Percentiles rank a stretch among this genome's conserved stretches.
Evolutionary conservation across 2,329 filamentous ascomycete species (phyloP).

Genomic region (Pestalotiopsis sp.): DNA sequence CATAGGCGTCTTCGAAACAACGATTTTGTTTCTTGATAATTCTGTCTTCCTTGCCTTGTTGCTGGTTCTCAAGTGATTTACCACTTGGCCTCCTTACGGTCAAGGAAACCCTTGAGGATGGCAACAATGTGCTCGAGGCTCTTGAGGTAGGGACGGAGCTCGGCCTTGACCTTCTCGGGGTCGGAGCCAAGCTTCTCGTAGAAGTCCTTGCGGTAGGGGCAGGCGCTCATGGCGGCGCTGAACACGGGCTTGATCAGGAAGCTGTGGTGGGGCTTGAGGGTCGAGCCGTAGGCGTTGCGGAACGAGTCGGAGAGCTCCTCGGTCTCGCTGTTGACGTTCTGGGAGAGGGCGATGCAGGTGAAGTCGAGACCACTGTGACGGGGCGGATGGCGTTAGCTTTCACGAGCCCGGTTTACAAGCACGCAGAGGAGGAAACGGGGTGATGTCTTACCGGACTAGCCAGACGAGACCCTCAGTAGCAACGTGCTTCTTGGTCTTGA

Average conservation of each 20-base stretch:
- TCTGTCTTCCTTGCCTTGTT: not conserved
- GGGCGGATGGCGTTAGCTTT: not conserved
- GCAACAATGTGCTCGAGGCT: conserved; percentile 76
- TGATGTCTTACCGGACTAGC: conserved; percentile 74
- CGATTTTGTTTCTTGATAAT: not conserved
- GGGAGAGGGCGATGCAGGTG: conserved; percentile 79
- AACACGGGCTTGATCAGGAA: conserved; percentile 92
- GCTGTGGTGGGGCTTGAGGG: conserved; percentile 89
- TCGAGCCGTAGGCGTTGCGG: conserved; percentile 79
- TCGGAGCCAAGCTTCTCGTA: conserved; percentile 82
- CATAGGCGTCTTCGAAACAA: not conserved
- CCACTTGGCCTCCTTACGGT: conserved; percentile 61
- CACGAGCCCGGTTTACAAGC: not conserved
- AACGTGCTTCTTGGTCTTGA: conserved; percentile 85
- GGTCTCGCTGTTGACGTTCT: conserved; percentile 68
- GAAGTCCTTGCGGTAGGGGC: conserved; percentile 92
- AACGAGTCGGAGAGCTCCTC: conserved; percentile 88
- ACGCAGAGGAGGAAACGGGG: not conserved
- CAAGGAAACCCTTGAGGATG: conserved; percentile 69
- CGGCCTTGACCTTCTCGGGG: conserved; percentile 60
- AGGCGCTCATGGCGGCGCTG: conserved; percentile 88
- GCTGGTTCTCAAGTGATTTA: conserved; percentile 28
- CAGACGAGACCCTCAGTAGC: conserved; percentile 91
- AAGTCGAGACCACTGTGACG: conserved; percentile 82
- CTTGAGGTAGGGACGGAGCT: conserved; percentile 73